phyloP scores from a whole-genome alignment of 371 early-diverging fungal genomes.

The Chytridium lagenaria region DNA sequence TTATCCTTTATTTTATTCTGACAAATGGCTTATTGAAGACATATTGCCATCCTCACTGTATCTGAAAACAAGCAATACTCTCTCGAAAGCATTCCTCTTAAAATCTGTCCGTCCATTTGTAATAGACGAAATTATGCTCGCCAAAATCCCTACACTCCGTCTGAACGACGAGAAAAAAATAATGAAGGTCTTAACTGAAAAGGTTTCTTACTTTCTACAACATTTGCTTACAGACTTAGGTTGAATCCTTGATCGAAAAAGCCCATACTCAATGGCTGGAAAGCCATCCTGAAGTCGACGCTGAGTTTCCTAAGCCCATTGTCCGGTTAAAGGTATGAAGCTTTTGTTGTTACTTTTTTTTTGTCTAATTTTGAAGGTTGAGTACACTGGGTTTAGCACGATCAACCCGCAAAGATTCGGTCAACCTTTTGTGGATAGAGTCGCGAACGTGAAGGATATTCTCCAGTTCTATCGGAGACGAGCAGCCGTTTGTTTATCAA shows the following conservation, averaged over 20 bases:
- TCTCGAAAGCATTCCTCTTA: constrained; percentile 75
- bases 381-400: constrained; percentile 80
- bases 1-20: constrained; percentile 29
- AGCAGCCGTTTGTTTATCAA: background rate
- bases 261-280: constrained; percentile 70
- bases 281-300: constrained; percentile 34
- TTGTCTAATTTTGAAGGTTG: constrained; percentile 59
- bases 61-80: constrained; percentile 62
- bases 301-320: constrained; percentile 68
- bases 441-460: constrained; percentile 96
- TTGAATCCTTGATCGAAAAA: constrained; percentile 69
- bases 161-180: constrained; percentile 33
- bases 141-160: constrained; percentile 40
- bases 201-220: constrained; percentile 32
- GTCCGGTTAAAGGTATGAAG: constrained; percentile 69
- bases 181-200: constrained; percentile 56
- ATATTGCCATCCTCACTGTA: constrained; percentile 79
- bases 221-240: constrained; percentile 39
- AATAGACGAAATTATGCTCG: constrained; percentile 73
- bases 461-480: constrained; percentile 75
- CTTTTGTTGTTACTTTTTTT: background rate
- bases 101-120: constrained; percentile 89
- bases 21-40: constrained; percentile 44
- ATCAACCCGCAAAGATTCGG: constrained; percentile 90
- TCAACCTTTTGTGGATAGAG: constrained; percentile 75